Conservation (phyloP, 2,329 filamentous ascomycete genomes). For the Monilinia vaccinii-corymbosi region DNA sequence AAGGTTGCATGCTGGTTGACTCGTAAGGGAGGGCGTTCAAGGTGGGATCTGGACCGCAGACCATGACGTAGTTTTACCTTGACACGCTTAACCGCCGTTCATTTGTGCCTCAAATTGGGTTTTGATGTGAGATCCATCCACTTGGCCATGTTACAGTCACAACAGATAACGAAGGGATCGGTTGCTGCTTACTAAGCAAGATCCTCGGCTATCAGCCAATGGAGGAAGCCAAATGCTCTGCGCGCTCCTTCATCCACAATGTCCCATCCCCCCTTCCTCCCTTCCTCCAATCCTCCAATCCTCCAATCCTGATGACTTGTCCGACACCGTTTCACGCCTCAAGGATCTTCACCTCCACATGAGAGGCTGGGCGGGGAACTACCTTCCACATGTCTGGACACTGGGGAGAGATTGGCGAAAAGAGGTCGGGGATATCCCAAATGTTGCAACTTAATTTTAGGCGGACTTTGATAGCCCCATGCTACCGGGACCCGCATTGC, state of each 20-base stretch:
- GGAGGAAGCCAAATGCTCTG: neutral
- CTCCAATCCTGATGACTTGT: neutral
- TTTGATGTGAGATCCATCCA: neutral
- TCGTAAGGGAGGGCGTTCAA: neutral
- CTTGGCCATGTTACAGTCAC: too few relatives aligned
- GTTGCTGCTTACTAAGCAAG: neutral
- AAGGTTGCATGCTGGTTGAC: too few relatives aligned
- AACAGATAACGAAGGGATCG: too few relatives aligned
- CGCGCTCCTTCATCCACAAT: too few relatives aligned
- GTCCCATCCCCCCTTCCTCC: too few relatives aligned
- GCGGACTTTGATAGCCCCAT: neutral
- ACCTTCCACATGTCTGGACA: too few relatives aligned
- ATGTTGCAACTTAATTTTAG: neutral
- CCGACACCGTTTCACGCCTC: neutral
- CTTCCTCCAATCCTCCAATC: too few relatives aligned
- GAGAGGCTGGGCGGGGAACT: too few relatives aligned
- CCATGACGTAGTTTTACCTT: neutral
- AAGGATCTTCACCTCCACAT: neutral
- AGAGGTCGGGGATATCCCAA: too few relatives aligned
- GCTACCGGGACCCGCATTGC: neutral
- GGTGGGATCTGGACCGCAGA: neutral
- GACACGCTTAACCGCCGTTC: neutral
- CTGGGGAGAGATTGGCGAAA: too few relatives aligned
- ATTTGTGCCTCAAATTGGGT: neutral
- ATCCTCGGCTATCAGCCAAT: neutral